Conservation (phyloP, 805 yeast genomes). For the Suhomyces emberorum region DNA sequence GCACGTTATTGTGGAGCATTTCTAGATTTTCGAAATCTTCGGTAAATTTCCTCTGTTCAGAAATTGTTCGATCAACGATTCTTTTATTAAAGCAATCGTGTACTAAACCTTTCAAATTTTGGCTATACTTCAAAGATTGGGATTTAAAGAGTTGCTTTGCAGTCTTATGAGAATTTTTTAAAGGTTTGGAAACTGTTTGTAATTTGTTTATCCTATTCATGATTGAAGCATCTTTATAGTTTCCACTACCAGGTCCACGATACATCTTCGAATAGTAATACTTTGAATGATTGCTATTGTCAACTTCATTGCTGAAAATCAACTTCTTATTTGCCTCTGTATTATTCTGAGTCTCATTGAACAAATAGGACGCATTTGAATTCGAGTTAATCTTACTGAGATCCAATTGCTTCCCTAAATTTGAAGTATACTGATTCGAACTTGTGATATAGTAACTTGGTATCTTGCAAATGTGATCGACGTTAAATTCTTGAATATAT, state of each 20-base stretch:
- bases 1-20: constrained; percentile 42
- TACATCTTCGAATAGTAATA: constrained; percentile 40
- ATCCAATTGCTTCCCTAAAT: not conserved
- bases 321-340: constrained; percentile 36
- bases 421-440: constrained; percentile 18
- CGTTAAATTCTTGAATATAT: constrained; percentile 39
- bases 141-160: constrained; percentile 15
- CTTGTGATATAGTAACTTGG: constrained; percentile 40
- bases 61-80: constrained; percentile 27
- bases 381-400: constrained; percentile 16
- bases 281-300: constrained; percentile 31
- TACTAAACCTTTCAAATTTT: constrained; percentile 36
- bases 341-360: constrained; percentile 24
- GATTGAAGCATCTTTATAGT: constrained; percentile 42
- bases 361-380: constrained; percentile 19
- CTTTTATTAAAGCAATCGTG: constrained; percentile 32
- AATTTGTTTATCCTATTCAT: constrained; percentile 39
- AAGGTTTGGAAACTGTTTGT: constrained; percentile 18
- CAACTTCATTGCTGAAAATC: constrained; percentile 34
- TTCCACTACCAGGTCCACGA: constrained; percentile 46
- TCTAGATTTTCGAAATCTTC: constrained; percentile 40
- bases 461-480: constrained; percentile 38
- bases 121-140: constrained; percentile 14
- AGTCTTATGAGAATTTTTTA: constrained; percentile 17
- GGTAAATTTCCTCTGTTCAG: constrained; percentile 26